Evolutionary conservation across 148 eudicot genomes (phyloP).

Genomic region (Chenopodium formosanum): DNA sequence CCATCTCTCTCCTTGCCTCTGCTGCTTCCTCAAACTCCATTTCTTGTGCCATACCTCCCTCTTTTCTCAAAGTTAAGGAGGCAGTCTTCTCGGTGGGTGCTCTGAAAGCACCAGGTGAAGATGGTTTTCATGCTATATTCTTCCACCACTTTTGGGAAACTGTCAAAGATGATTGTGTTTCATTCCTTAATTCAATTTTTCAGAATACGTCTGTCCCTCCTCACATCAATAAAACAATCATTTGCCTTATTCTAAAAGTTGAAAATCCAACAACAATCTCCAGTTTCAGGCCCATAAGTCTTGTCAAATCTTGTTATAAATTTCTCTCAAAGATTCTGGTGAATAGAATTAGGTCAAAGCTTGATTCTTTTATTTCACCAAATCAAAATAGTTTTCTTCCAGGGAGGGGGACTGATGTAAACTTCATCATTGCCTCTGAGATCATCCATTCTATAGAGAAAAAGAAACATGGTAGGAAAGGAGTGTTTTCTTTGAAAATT

Average conservation of each 20-base stretch:
- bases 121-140: not conserved
- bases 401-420: not conserved
- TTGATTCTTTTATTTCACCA: not conserved
- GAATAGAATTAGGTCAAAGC: not conserved
- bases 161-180: not conserved
- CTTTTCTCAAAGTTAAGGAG: not conserved
- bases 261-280: no score
- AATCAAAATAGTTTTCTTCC: not conserved
- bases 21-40: no score
- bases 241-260: no score
- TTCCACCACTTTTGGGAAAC: not conserved
- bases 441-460: not conserved
- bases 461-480: not conserved
- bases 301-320: no score
- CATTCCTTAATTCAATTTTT: no score
- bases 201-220: no score
- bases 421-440: not conserved
- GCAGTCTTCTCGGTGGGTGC: slow-evolving; percentile 10
- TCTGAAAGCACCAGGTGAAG: not conserved
- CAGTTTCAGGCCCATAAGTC: no score
- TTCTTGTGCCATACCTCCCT: no score
- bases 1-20: no score
- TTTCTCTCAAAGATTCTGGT: not conserved
- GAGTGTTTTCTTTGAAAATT: not conserved
- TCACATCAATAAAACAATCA: no score